Evolutionary conservation across 2,329 filamentous ascomycete genomes (phyloP), one percentile per base, ranked within the genome.

Genomic region (Diaporthe helianthi): DNA sequence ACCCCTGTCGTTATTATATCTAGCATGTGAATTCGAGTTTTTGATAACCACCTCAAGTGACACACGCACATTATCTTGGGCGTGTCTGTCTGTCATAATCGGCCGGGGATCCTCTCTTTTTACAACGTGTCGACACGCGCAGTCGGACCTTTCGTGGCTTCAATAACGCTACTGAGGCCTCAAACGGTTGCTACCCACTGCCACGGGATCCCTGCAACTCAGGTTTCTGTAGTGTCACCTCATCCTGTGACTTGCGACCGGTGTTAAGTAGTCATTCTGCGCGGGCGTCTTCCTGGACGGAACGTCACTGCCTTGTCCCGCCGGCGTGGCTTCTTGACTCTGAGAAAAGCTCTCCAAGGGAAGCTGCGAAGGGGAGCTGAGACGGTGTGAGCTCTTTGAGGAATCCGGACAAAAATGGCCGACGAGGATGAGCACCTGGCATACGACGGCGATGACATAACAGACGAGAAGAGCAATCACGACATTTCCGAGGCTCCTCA

Each of bases 401-500:
- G n/a, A n/a, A n/a, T n/a, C n/a, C n/a, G 29, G 22, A 44, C 24
- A 41, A 29, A 29, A 1, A 71, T 71, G 69, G 60, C 53, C 3
- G 38, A 29, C 54, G 61, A 64, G 17, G 69, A 71, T 29, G 38
- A 47, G 15, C 8, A 49, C n/a, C 24, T 54, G 17, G 15, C 47
- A 31, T 29, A 41, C 3, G 46, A 44, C 19, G 19, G 19, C 24
- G 31, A 54, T 12, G n/a, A 19, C 1, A 19, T 17, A 19, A n/a
- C 9, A 26, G 49, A 67, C 10, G 22, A 49, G 31, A 36, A 33
- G 22, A 31, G 6, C 13, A 26, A 67, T 8, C 26, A 61, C 6
- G 51, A 69, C 22, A 41, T 67, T 33, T 51, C 72, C n/a, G 55
- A 69, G 61, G 22, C 63, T 7, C 49, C 53, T 29, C 19, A 13